Evolutionary conservation across 179 eudicot genomes (phyloP).

Genomic region (Actinidia chinensis): DNA sequence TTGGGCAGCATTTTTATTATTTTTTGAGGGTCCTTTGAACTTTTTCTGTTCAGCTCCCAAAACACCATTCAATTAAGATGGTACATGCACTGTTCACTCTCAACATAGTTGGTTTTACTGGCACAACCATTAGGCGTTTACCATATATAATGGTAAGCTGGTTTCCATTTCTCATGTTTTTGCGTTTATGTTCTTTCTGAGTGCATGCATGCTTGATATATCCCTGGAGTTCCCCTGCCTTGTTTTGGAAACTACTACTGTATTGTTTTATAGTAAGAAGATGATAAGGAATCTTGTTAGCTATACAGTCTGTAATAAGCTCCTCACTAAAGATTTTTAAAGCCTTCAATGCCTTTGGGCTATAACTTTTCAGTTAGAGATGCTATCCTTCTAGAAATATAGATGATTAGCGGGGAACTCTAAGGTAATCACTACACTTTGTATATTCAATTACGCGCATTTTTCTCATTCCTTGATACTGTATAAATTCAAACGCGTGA

Average conservation of each 20-base stretch:
- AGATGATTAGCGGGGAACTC: conserved; percentile 18
- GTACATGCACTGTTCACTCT: conserved; percentile 38
- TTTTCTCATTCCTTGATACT: neutral
- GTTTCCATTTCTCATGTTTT: neutral
- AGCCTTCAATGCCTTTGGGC: conserved; percentile 50
- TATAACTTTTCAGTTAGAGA: conserved; percentile 53
- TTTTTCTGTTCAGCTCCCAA: conserved; percentile 43
- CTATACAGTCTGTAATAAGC: conserved; percentile 36
- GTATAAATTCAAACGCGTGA: neutral
- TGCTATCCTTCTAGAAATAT: conserved; percentile 57
- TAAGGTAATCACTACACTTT: neutral
- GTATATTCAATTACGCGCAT: neutral
- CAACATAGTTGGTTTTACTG: conserved; percentile 43
- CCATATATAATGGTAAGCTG: conserved; percentile 38
- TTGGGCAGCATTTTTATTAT: conserved; percentile 47
- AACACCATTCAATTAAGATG: conserved; percentile 45
- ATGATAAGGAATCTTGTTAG: conserved; percentile 34
- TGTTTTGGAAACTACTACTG: neutral
- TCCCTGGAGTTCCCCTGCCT: neutral
- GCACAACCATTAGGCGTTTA: conserved; percentile 43
- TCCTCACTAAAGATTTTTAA: conserved; percentile 31
- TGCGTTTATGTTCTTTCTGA: neutral
- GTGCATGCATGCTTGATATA: neutral
- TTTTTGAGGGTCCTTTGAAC: conserved; percentile 42
- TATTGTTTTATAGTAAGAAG: conserved; percentile 27